phyloP scores from a whole-genome alignment of 1,284 basidiomycete genomes.

The Mycena citricolor region DNA sequence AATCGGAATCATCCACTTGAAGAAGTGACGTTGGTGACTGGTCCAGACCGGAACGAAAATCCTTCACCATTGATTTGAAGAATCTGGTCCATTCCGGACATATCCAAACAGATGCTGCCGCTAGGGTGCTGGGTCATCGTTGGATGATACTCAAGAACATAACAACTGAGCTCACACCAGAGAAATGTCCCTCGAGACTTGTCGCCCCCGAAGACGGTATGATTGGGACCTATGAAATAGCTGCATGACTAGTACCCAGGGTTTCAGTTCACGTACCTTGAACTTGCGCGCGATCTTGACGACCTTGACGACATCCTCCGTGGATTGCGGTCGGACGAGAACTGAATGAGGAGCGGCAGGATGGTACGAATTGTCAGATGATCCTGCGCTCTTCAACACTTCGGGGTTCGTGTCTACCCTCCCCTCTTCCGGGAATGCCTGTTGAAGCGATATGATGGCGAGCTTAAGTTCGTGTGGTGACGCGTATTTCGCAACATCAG shows the following conservation, averaged over 20 bases:
- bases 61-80: conserved; percentile 73
- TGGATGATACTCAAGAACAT: neutral
- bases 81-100: conserved; percentile 85
- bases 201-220: conserved; percentile 73
- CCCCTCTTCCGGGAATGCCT: conserved; percentile 44
- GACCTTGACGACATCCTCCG: conserved; percentile 69
- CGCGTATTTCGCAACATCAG: conserved; percentile 38
- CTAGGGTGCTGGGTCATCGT: conserved; percentile 41
- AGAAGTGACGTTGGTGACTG: neutral
- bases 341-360: conserved; percentile 64
- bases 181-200: conserved; percentile 65
- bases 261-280: conserved; percentile 39
- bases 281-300: conserved; percentile 58
- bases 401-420: conserved; percentile 51
- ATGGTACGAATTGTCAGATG: conserved; percentile 69
- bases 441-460: conserved; percentile 56
- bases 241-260: neutral
- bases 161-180: conserved; percentile 47
- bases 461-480: conserved; percentile 45
- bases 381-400: conserved; percentile 54
- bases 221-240: conserved; percentile 51
- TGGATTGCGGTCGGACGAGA: conserved; percentile 47
- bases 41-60: conserved; percentile 2
- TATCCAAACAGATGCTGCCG: conserved; percentile 84
- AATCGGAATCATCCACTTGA: conserved; percentile 63